A percentile compares a stretch with the other conserved stretches of the same genome.
Evolutionary conservation across 179 eudicot genomes (phyloP).

Genomic region (Kewa caespitosa): DNA sequence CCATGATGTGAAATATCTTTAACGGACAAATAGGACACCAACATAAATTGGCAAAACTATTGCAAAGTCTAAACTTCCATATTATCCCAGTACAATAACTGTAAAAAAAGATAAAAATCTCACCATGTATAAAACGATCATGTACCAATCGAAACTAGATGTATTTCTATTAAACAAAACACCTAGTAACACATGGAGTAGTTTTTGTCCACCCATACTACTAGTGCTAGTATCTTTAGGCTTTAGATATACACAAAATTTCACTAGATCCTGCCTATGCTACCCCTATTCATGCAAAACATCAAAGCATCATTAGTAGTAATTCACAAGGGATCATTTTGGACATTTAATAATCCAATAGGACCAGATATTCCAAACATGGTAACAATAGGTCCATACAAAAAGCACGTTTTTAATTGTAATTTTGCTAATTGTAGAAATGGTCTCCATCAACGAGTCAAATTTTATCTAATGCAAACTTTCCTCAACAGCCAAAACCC

Average conservation of each 20-base stretch:
- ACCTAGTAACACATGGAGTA: too few species aligned
- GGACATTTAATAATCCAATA: not conserved
- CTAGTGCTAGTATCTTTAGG: too few species aligned
- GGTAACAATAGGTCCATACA: constrained; percentile 11
- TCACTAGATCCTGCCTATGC: constrained; percentile 1
- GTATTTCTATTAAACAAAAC: too few species aligned
- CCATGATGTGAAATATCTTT: too few species aligned
- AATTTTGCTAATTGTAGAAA: constrained; percentile 23
- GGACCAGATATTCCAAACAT: not conserved
- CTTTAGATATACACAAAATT: not conserved
- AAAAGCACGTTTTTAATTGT: constrained; percentile 19
- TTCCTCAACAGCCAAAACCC: constrained; percentile 23
- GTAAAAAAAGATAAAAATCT: too few species aligned
- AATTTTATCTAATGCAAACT: not conserved
- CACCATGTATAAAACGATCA: too few species aligned
- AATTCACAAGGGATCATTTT: constrained; percentile 3
- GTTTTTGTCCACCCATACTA: too few species aligned
- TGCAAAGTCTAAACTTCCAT: too few species aligned
- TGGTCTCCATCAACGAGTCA: constrained; percentile 19
- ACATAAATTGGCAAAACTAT: too few species aligned
- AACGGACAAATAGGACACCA: too few species aligned
- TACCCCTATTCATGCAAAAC: not conserved
- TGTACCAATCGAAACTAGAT: too few species aligned
- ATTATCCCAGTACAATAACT: too few species aligned
- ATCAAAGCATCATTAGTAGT: not conserved